Conservation (phyloP, 208 protist species). For the Leishmania amazonensis region DNA sequence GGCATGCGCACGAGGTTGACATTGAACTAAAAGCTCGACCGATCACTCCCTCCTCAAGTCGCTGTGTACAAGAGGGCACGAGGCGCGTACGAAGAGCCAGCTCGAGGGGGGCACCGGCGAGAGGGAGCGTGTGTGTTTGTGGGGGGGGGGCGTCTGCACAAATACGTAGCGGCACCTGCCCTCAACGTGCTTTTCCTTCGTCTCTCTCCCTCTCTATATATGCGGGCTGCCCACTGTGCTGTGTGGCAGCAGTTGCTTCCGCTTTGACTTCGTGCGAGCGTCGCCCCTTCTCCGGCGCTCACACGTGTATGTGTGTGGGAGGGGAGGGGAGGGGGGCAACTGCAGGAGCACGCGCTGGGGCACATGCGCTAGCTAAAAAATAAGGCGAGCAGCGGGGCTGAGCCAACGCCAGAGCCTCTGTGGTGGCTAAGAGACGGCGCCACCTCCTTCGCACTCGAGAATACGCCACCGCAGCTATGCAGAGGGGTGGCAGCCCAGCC, state of each 20-base stretch:
- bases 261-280: background rate
- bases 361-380: background rate
- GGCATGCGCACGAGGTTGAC: background rate
- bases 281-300: background rate
- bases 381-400: background rate
- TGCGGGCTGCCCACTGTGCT: too few relatives aligned
- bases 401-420: background rate
- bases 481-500: conserved; percentile 14
- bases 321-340: background rate
- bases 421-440: background rate
- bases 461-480: background rate
- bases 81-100: too few relatives aligned
- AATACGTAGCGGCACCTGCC: too few relatives aligned
- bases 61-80: background rate
- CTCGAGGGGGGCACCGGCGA: too few relatives aligned
- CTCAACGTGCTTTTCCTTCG: too few relatives aligned
- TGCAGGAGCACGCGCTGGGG: background rate
- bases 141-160: too few relatives aligned
- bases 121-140: too few relatives aligned
- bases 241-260: background rate
- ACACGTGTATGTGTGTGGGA: background rate
- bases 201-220: too few relatives aligned
- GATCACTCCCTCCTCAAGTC: background rate
- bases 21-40: background rate
- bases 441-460: background rate